phyloP scores from a whole-genome alignment of 352 stramenopile genomes.

The Hyaloperonospora brassicae region DNA sequence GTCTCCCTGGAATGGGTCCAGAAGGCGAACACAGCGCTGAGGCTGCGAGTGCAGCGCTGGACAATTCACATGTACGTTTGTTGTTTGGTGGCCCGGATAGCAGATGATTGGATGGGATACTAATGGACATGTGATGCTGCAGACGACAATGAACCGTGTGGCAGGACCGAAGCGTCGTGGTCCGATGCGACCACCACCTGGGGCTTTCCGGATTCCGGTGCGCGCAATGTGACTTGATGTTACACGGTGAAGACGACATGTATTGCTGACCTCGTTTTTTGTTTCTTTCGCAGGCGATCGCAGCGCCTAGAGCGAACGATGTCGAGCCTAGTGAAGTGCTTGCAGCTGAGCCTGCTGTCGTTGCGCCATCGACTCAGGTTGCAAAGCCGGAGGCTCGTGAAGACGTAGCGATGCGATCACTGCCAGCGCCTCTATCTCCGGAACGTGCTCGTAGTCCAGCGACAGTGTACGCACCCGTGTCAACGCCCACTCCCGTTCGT shows the following conservation, averaged over 20 bases:
- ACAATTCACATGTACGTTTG: conserved; percentile 58
- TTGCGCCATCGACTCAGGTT: conserved; percentile 4
- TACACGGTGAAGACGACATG: background rate
- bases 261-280: conserved; percentile 6
- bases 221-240: conserved; percentile 7
- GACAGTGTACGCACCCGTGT: conserved; percentile 7
- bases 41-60: conserved; percentile 23
- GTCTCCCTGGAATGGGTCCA: conserved; percentile 56
- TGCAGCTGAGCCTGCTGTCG: conserved; percentile 4
- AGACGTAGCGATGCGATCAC: conserved; percentile 7
- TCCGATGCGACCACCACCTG: conserved; percentile 51
- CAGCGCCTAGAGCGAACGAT: conserved; percentile 25
- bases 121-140: conserved; percentile 4
- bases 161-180: conserved; percentile 69
- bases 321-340: conserved; percentile 17
- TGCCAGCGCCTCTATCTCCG: conserved; percentile 7
- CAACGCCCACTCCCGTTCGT: conserved; percentile 2
- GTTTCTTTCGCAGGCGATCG: conserved; percentile 31
- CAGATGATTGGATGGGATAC: background rate
- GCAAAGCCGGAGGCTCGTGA: conserved; percentile 11
- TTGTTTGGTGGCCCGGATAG: background rate
- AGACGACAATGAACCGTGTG: conserved; percentile 73
- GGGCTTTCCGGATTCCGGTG: conserved; percentile 54
- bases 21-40: conserved; percentile 23
- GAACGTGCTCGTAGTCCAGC: conserved; percentile 9